phyloP scores from a whole-genome alignment of 1,284 basidiomycete genomes.

The Naganishia albida region DNA sequence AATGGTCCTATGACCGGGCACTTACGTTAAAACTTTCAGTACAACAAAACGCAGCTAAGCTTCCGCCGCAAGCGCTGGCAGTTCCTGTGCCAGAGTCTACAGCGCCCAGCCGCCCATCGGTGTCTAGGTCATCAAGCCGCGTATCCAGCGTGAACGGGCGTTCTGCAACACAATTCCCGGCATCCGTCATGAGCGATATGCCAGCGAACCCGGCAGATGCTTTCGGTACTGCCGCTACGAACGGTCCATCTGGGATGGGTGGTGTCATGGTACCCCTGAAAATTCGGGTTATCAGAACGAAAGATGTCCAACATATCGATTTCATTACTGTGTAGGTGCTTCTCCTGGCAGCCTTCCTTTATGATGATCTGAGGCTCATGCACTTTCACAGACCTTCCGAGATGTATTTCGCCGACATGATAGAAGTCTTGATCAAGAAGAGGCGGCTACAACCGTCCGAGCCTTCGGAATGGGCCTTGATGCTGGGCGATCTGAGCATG shows the following conservation, averaged over 20 bases:
- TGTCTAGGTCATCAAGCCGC: constrained; percentile 18
- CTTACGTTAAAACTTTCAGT: not conserved
- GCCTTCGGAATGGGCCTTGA: constrained; percentile 78
- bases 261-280: constrained; percentile 66
- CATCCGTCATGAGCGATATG: constrained; percentile 5
- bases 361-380: constrained; percentile 1
- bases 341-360: not conserved
- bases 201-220: constrained; percentile 6
- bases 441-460: constrained; percentile 67
- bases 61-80: constrained; percentile 6
- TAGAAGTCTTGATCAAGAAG: constrained; percentile 75
- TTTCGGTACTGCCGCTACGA: constrained; percentile 3
- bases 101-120: constrained; percentile 4
- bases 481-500: constrained; percentile 74
- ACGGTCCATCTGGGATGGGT: constrained; percentile 24
- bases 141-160: constrained; percentile 22
- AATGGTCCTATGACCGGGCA: no score
- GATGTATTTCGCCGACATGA: constrained; percentile 96
- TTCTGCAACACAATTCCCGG: constrained; percentile 1
- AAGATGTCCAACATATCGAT: constrained; percentile 78
- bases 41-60: constrained; percentile 15
- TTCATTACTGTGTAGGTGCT: constrained; percentile 80
- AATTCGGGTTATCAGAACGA: constrained; percentile 72
- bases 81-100: not conserved
- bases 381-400: constrained; percentile 67